A percentile compares a stretch with the other conserved stretches of the same genome.
Conservation (phyloP, 2,329 filamentous ascomycete genomes). For the Aureobasidium sp. region DNA sequence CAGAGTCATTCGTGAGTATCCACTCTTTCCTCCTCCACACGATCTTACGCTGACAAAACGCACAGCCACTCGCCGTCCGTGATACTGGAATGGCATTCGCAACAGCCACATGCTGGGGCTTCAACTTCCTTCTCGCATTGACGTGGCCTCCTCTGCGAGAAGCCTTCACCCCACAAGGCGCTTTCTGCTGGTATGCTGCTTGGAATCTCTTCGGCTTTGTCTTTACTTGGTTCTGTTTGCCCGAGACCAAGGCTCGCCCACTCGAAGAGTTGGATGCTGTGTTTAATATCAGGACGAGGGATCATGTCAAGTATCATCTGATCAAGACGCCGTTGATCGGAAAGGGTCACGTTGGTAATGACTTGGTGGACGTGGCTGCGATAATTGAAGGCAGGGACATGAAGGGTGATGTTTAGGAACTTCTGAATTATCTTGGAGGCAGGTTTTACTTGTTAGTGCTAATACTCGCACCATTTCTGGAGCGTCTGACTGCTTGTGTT, state of each 20-base stretch:
- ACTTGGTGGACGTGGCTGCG: not conserved
- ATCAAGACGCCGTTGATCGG: constrained; percentile 4
- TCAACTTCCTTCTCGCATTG: constrained; percentile 37
- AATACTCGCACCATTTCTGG: too few species aligned
- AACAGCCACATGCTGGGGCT: constrained; percentile 47
- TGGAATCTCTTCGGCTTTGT: constrained; percentile 49
- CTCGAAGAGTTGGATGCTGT: constrained; percentile 41
- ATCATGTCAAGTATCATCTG: constrained; percentile 7
- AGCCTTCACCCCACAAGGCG: constrained; percentile 43
- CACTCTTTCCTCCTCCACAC: constrained; percentile 23
- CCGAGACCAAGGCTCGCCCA: constrained; percentile 40
- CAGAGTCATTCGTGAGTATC: constrained; percentile 29
- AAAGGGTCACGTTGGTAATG: not conserved
- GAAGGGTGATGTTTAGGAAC: not conserved
- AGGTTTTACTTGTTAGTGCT: too few species aligned
- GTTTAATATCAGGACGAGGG: constrained; percentile 13
- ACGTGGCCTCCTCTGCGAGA: constrained; percentile 43
- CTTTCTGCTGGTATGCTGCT: constrained; percentile 51
- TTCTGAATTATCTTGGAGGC: too few species aligned
- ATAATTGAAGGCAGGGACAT: constrained; percentile 3
- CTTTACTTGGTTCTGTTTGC: constrained; percentile 37
- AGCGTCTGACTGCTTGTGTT: too few species aligned
- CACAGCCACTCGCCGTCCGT: constrained; percentile 39
- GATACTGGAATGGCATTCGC: constrained; percentile 38
- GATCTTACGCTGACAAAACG: not conserved